Base-by-base conservation (phyloP, 106 monocot genomes). In the Iris macrosiphon region DNA sequence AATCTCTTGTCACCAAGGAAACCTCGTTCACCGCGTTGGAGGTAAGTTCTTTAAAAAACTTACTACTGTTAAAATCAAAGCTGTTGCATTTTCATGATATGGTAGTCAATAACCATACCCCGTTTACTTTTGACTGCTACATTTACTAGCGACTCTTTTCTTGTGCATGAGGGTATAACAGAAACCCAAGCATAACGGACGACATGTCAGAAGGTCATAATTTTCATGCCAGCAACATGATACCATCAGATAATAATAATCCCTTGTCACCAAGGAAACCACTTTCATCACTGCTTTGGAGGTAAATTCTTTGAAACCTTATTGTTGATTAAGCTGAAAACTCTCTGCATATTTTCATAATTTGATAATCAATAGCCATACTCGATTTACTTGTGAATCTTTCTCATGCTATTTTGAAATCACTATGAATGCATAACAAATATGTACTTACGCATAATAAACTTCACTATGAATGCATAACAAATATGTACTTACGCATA, bases 201-300 rank as follows among this genome's bases (percentile, higher is more conserved):
- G 73, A 64, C 20, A 68, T 74, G 53, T 80, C 80, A 31, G 91
- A 87, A 75, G 79, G 73, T 28, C 45, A 77, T 40, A 65, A 60
- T 53, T 72, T 66, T 74, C 76, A 70, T 25, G 23, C 62, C 52
- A 59, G 60, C 40, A 72, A 61, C 23, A 31, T 55, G 16, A 69
- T 55, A 10, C 23, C 69, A 33, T 49, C 62, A 44, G 85, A 89
- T 40, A 74, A 62, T 58, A 73, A 53, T 73, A 76, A 68, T 33
- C 68, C 71, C 34, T 59, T 78, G 60, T 49, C 82, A 38, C 63
- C 73, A 44, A 82, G 96, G 45, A 96, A 77, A 57, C 83, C 82
- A 24, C 83, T 72, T 30, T 91, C 90, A n/a, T n/a, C n/a, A 51
- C 78, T 98, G 35, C 57, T 98, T 68, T 98, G 96, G 96, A 98